Evolutionary conservation across 139 green algal species (phyloP).

Genomic region (Zygnema circumcarinatum): DNA sequence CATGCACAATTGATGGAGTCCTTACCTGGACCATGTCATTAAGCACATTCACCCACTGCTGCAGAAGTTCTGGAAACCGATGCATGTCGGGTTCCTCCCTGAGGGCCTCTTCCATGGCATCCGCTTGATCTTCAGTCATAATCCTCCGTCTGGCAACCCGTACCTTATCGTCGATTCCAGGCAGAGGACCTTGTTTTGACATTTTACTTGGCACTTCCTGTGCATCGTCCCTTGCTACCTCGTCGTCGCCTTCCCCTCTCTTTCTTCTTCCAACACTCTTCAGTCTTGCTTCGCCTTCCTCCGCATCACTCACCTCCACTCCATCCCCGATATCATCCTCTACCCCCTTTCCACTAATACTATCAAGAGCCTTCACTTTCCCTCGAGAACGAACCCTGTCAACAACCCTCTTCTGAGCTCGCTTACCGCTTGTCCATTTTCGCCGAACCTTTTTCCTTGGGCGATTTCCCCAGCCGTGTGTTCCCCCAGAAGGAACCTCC

Average conservation of each 20-base stretch:
- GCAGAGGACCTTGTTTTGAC: not conserved
- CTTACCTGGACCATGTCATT: not conserved
- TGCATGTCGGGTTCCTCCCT: not conserved
- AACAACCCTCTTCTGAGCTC: not conserved
- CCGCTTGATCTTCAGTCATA: not conserved
- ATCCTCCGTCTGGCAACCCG: not conserved
- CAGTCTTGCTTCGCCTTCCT: not conserved
- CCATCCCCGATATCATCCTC: not conserved
- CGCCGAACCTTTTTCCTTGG: not conserved
- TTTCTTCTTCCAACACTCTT: not conserved
- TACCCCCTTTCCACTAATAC: not conserved
- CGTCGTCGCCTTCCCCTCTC: not conserved
- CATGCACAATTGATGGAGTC: too few relatives aligned
- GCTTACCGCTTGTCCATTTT: not conserved
- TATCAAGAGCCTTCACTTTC: not conserved
- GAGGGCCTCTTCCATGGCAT: not conserved
- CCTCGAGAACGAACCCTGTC: not conserved
- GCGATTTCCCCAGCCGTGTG: not conserved
- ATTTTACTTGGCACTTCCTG: not conserved
- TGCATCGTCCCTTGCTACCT: not conserved
- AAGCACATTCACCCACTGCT: not conserved
- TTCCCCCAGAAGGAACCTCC: too few relatives aligned
- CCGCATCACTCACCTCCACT: not conserved
- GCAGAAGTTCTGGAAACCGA: not conserved
- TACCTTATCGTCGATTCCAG: not conserved